phyloP scores from a whole-genome alignment of 129 eudicot species.

The Tagetes erecta region DNA sequence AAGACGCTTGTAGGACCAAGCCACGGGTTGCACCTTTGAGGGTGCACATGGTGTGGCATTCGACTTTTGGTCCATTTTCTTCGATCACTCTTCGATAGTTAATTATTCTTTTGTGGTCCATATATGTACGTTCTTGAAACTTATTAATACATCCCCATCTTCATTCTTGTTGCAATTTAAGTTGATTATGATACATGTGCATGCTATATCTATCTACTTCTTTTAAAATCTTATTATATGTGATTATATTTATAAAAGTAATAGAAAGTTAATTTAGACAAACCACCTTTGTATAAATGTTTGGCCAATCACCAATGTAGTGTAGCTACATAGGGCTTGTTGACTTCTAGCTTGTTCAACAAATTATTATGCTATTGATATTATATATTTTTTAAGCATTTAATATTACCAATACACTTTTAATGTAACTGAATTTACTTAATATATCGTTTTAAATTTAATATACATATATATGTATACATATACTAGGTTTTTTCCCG shows the following conservation, averaged over 20 bases:
- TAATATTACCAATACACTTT: no score
- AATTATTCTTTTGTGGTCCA: conserved; percentile 28
- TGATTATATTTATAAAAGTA: background rate
- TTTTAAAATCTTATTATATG: background rate
- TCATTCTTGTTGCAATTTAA: background rate
- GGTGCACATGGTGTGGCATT: conserved; percentile 35
- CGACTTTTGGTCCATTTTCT: conserved; percentile 20
- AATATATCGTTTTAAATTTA: no score
- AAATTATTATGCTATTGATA: no score
- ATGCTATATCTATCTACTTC: background rate
- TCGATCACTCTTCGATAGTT: background rate
- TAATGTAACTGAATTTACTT: no score
- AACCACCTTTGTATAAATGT: no score
- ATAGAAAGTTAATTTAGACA: background rate
- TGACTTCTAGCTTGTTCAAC: no score
- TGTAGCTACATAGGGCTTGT: no score
- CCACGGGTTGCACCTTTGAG: conserved; percentile 29
- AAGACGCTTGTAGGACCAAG: conserved; percentile 24
- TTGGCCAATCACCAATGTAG: no score
- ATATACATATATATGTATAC: no score
- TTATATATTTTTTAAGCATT: no score
- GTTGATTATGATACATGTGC: background rate
- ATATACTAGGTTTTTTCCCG: no score
- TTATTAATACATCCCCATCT: background rate
- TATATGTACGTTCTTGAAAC: conserved; percentile 2